Conservation (phyloP, 2,329 filamentous ascomycete species). For the Pestalotiopsis sp. region DNA sequence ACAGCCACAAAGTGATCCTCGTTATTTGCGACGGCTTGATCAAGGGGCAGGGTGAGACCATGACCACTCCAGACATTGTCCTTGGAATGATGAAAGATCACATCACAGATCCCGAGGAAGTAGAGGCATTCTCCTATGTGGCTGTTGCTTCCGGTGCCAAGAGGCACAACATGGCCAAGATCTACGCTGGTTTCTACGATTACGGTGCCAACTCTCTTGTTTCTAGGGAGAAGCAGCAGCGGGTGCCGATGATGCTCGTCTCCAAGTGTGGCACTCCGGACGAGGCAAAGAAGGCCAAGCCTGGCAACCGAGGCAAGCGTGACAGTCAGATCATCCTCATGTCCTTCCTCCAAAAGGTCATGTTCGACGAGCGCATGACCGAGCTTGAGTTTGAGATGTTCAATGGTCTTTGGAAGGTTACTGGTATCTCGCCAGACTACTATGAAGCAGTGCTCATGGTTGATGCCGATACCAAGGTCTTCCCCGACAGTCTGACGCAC, state of each 20-base stretch:
- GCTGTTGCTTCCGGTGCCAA: conserved; percentile 95
- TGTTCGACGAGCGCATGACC: conserved; percentile 99
- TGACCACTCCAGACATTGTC: conserved; percentile 88
- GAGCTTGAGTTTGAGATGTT: conserved; percentile 99
- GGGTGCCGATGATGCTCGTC: conserved; percentile 95
- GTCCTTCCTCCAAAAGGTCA: conserved; percentile 99
- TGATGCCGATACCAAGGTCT: conserved; percentile 98
- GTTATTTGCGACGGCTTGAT: conserved; percentile 98
- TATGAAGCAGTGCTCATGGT: conserved; percentile 99
- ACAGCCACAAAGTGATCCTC: conserved; percentile 96
- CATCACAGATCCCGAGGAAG: conserved; percentile 76
- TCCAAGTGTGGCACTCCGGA: conserved; percentile 95
- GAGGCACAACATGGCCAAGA: conserved; percentile 99
- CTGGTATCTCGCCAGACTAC: conserved; percentile 96
- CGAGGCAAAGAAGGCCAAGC: conserved; percentile 79
- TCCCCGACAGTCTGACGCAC: conserved; percentile 96
- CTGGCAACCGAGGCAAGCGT: conserved; percentile 96
- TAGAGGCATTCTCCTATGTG: conserved; percentile 91
- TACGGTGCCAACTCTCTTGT: conserved; percentile 83
- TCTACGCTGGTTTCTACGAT: conserved; percentile 97
- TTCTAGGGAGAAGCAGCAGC: conserved; percentile 85
- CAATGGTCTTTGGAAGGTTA: conserved; percentile 98
- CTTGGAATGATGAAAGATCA: conserved; percentile 95
- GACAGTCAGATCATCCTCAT: conserved; percentile 99
- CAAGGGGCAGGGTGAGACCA: conserved; percentile 87